Conservation (phyloP, 2,329 filamentous ascomycete species). For the Fusarium sp. region DNA sequence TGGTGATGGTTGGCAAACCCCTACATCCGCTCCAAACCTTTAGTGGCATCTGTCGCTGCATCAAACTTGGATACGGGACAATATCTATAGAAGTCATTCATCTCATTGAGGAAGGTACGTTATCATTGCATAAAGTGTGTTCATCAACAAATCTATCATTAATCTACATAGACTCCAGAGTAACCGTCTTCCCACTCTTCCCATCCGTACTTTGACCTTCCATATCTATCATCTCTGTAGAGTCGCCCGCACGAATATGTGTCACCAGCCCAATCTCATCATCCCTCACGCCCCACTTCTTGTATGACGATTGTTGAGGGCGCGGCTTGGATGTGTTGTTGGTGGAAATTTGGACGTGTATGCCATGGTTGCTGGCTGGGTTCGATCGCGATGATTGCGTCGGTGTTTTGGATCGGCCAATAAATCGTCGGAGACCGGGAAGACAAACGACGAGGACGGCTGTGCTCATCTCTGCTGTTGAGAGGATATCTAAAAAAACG, state of each 20-base stretch:
- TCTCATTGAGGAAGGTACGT: too few relatives aligned
- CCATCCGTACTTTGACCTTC: slow-evolving; percentile 2
- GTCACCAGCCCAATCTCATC: slow-evolving; percentile 25
- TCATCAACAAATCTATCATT: background rate
- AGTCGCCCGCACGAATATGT: slow-evolving; percentile 12
- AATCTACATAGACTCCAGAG: background rate
- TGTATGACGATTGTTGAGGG: slow-evolving; percentile 1
- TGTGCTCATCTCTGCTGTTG: slow-evolving; percentile 21
- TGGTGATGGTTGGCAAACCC: too few relatives aligned
- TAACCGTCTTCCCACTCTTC: background rate
- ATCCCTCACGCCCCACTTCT: slow-evolving; percentile 21
- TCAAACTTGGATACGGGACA: too few relatives aligned
- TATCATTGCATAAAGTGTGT: background rate
- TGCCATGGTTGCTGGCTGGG: slow-evolving; percentile 1
- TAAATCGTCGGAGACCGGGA: slow-evolving; percentile 15
- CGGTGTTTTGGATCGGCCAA: slow-evolving; percentile 13
- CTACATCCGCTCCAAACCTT: too few relatives aligned
- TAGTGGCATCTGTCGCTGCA: too few relatives aligned
- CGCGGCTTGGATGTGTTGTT: background rate
- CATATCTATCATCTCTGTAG: slow-evolving; percentile 3
- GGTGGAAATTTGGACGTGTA: background rate
- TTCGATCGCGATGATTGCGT: slow-evolving; percentile 1
- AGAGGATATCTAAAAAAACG: background rate
- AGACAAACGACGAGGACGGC: slow-evolving; percentile 21
- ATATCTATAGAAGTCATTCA: too few relatives aligned